Conservation (phyloP, 805 yeast genomes). For the Debaryomyces maramus region DNA sequence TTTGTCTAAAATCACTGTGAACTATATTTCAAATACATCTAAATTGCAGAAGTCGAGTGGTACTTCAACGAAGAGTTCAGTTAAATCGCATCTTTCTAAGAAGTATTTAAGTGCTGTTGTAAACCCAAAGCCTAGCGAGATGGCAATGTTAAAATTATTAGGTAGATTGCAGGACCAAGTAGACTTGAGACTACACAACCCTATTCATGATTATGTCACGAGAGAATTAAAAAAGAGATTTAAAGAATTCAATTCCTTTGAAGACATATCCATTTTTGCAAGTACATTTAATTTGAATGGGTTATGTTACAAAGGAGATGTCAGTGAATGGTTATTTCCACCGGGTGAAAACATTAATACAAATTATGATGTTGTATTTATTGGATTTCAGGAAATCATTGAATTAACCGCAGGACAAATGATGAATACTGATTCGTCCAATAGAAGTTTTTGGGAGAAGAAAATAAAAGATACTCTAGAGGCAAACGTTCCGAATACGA, state of each 20-base stretch:
- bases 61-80: conserved; percentile 31
- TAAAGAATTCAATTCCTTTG: conserved; percentile 39
- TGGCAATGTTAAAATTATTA: conserved; percentile 47
- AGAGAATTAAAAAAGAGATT: conserved; percentile 41
- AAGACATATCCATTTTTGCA: conserved; percentile 45
- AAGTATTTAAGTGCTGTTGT: conserved; percentile 43
- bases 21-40: conserved; percentile 38
- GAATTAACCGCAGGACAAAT: conserved; percentile 83
- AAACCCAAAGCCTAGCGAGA: conserved; percentile 38
- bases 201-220: conserved; percentile 53
- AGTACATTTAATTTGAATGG: conserved; percentile 61
- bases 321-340: conserved; percentile 49
- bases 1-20: conserved; percentile 39
- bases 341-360: conserved; percentile 17
- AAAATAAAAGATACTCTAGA: conserved; percentile 52
- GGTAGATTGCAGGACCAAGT: conserved; percentile 50
- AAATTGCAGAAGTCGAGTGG: conserved; percentile 45
- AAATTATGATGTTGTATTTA: conserved; percentile 67
- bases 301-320: conserved; percentile 40
- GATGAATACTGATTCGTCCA: conserved; percentile 69
- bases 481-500: conserved; percentile 30
- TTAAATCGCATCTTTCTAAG: conserved; percentile 37
- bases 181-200: conserved; percentile 47
- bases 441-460: conserved; percentile 64
- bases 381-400: conserved; percentile 84